Conservation (phyloP, 257 asterid species). For the Solanum sejunctum region DNA sequence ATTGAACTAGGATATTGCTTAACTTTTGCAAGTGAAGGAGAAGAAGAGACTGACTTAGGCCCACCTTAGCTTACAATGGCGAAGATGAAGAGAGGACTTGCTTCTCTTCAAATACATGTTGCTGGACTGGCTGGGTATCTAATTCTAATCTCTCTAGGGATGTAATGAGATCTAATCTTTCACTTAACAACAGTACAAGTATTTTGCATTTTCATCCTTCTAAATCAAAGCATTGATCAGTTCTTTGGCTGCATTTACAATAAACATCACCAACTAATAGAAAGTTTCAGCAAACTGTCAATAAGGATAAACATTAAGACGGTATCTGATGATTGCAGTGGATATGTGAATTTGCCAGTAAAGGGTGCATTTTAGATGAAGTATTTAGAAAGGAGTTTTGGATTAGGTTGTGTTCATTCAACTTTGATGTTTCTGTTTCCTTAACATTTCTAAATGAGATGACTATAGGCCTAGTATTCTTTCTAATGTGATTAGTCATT, state of each 20-base stretch:
- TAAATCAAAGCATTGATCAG: not conserved
- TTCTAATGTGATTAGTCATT: not conserved
- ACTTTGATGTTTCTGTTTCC: not conserved
- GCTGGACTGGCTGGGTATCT: not conserved
- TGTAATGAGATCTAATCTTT: not conserved
- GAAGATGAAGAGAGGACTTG: not conserved
- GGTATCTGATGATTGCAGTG: not conserved
- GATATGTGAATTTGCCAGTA: not conserved
- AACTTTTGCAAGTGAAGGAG: not conserved
- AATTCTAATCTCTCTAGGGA: not conserved
- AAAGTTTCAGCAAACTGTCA: not conserved
- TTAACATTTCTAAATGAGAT: not conserved
- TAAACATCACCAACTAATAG: not conserved
- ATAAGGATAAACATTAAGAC: not conserved
- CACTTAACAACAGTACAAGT: not conserved
- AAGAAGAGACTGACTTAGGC: not conserved
- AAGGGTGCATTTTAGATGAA: not conserved
- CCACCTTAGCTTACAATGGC: not conserved
- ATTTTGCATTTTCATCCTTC: not conserved
- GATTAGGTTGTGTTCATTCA: not conserved
- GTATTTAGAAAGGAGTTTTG: not conserved
- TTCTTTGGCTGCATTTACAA: not conserved
- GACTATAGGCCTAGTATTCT: not conserved
- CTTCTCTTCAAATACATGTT: not conserved
- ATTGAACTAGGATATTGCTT: not conserved